Percentiles rank a stretch among this genome's conserved stretches.
phyloP scores from a whole-genome alignment of 345 rosid genomes.

The Ricinus communis region DNA sequence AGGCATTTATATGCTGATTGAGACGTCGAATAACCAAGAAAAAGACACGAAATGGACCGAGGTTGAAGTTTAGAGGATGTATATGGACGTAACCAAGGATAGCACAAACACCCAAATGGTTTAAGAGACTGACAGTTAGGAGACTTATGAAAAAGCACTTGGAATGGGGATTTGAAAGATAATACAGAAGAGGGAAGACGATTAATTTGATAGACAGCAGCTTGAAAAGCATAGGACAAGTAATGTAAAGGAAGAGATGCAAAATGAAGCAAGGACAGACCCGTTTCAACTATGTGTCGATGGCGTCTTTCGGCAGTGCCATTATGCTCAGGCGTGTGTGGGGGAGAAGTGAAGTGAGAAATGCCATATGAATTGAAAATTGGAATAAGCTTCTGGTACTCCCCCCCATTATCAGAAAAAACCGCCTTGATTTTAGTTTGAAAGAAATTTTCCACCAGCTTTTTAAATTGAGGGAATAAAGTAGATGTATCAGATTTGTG shows the following conservation, averaged over 20 bases:
- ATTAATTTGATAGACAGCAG: not conserved
- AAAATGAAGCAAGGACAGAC: not conserved
- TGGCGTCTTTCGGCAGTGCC: not conserved
- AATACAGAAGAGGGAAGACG: not conserved
- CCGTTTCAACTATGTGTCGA: not conserved
- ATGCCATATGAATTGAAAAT: not conserved
- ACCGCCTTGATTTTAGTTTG: too few relatives aligned
- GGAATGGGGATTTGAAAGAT: not conserved
- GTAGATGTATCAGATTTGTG: not conserved
- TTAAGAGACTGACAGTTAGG: not conserved
- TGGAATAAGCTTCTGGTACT: not conserved
- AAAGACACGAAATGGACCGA: not conserved
- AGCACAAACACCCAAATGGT: not conserved
- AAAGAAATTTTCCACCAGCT: too few relatives aligned
- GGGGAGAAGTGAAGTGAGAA: not conserved
- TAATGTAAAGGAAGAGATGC: not conserved
- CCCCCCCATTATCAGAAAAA: not conserved
- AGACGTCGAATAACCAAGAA: not conserved
- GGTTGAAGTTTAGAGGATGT: not conserved
- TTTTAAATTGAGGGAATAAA: not conserved
- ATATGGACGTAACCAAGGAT: not conserved
- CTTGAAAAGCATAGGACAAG: not conserved
- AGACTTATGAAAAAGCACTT: not conserved
- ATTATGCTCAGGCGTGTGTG: constrained; percentile 4
- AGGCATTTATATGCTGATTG: not conserved